Base-by-base conservation (phyloP, 2,329 filamentous ascomycete species). In the Colletotrichum camelliae region DNA sequence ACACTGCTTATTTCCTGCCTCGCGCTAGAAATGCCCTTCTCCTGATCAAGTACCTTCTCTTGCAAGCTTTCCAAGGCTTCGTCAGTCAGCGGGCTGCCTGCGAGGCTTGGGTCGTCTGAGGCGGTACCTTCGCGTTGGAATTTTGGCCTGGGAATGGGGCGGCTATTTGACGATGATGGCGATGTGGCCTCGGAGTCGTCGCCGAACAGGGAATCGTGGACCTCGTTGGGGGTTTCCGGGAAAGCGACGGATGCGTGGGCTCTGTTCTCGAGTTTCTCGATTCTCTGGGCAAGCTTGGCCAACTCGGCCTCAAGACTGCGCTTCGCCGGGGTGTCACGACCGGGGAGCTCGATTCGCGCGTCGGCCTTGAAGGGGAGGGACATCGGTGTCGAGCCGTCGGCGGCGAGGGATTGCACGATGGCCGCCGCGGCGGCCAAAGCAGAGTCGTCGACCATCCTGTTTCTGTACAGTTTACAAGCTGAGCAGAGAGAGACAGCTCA, bases 11-110 rank as follows among this genome's bases (percentile, higher is more conserved):
- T 94, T 85, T 97, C 94, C 80, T 96, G 92, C 80, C 94, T 94
- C 84, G 98, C 96, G 80, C 91, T 94, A 84, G 95, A 93, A 80
- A 98, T 96, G 82, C 98, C 92, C 84, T 97, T 96, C 73, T 96
- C 96, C 87, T 98, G 96, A 83, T 96, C 95, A 83, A 97, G 95
- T 78, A 98, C 94, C 85, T 98, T 95, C 81, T 98, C 96, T 81
- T 94, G 94, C 79, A 98, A 89, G 78, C 95, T 94, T 84, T 94
- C 93, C 80, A 98, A 93, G 83, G 96, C 94, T 86, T 96, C 94
- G 82, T 96, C 94, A 65, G 13, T 78, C 79, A 79, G 79, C 55
- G 80, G 76, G 48, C 71, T 79, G 73, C 69, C 69, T 66, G 78
- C 62, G 60, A 81, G 81, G 74, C 78, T 78, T 60, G 80, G 70